Evolutionary conservation across 2,329 filamentous ascomycete species (phyloP).

Genomic region (Aspergillus fumigatus): DNA sequence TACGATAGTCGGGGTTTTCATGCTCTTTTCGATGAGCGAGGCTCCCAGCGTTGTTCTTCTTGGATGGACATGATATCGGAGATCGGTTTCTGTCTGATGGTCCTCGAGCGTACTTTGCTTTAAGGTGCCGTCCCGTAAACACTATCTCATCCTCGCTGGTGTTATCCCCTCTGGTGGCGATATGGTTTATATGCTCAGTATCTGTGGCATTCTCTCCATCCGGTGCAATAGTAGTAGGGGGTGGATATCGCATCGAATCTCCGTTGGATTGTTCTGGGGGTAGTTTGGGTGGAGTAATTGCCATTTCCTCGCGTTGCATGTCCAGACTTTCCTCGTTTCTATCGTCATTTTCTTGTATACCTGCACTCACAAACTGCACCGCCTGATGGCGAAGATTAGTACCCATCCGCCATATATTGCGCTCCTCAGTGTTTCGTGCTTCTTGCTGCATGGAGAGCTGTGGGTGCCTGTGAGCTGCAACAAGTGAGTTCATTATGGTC

Average conservation of each 20-base stretch:
- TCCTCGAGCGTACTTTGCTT: constrained; percentile 12
- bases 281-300: neutral
- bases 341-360: constrained; percentile 38
- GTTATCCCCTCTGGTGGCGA: constrained; percentile 37
- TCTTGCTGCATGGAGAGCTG: constrained; percentile 52
- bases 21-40: neutral
- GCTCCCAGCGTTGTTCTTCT: neutral
- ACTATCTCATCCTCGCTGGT: constrained; percentile 63
- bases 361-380: constrained; percentile 59
- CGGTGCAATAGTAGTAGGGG: constrained; percentile 31
- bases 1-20: neutral
- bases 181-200: constrained; percentile 28
- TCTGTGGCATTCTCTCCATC: constrained; percentile 21
- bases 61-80: neutral
- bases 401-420: constrained; percentile 45
- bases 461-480: constrained; percentile 15
- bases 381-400: constrained; percentile 51
- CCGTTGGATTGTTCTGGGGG: neutral
- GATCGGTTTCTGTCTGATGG: neutral
- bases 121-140: constrained; percentile 32
- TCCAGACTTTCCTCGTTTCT: constrained; percentile 13
- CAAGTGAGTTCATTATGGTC: constrained; percentile 9
- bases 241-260: neutral
- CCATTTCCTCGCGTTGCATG: neutral
- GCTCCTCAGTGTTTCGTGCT: constrained; percentile 53